A percentile compares a stretch with the other conserved stretches of the same genome.
These are phyloP conservation scores for Rutstroemia sp. DNA, from an alignment of 2,329 filamentous ascomycete species.

Conservation along the genomic window DNA sequence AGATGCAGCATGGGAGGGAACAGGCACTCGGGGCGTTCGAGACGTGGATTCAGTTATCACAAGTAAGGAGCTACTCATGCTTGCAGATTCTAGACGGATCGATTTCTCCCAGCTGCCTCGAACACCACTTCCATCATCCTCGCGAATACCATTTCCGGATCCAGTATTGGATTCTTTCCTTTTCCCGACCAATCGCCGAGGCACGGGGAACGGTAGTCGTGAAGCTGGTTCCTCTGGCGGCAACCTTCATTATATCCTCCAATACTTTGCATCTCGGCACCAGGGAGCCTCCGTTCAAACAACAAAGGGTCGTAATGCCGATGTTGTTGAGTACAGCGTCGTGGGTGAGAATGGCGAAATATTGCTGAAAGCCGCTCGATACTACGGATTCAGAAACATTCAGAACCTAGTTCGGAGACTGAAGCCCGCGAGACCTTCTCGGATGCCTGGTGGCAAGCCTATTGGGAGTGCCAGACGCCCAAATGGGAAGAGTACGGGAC, in stretches of 20 bases:
- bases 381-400: slow-evolving; percentile 97
- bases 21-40: slow-evolving; percentile 52
- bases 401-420: slow-evolving; percentile 92
- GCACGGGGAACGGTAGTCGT: slow-evolving; percentile 36
- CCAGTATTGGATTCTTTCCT: slow-evolving; percentile 62
- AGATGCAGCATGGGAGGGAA: slow-evolving; percentile 61
- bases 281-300: slow-evolving; percentile 66
- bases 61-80: slow-evolving; percentile 84
- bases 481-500: slow-evolving; percentile 38
- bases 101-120: slow-evolving; percentile 67
- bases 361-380: slow-evolving; percentile 76
- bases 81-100: slow-evolving; percentile 73
- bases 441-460: slow-evolving; percentile 69
- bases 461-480: slow-evolving; percentile 48
- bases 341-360: slow-evolving; percentile 46
- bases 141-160: slow-evolving; percentile 63
- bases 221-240: slow-evolving; percentile 78
- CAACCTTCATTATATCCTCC: slow-evolving; percentile 78
- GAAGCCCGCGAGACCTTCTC: slow-evolving; percentile 70
- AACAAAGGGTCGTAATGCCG: slow-evolving; percentile 74
- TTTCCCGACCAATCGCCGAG: slow-evolving; percentile 47
- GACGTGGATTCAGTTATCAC: slow-evolving; percentile 99
- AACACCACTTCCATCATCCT: slow-evolving; percentile 40
- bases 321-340: slow-evolving; percentile 81
- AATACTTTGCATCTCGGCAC: slow-evolving; percentile 61